Conservation (phyloP, 768 basidiomycete species). For the Boletus vinaceobasis region DNA sequence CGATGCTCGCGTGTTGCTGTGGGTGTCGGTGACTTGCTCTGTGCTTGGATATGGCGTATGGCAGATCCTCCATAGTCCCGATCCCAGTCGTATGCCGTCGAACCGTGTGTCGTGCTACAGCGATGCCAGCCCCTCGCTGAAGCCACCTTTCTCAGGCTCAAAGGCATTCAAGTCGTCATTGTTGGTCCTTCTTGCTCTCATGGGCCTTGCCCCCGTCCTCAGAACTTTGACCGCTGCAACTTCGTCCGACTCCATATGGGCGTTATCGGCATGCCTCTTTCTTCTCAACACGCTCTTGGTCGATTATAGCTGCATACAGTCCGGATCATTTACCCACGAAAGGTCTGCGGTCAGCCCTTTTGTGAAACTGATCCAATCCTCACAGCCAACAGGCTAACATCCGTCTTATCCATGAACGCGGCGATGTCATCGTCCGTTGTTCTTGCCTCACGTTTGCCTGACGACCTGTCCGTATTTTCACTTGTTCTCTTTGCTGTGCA, state of each 20-base stretch:
- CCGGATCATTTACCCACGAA: conserved; percentile 49
- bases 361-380: conserved; percentile 18
- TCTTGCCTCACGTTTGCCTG: conserved; percentile 81
- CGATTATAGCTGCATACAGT: conserved; percentile 64
- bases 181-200: conserved; percentile 82
- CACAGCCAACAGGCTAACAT: conserved; percentile 58
- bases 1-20: conserved; percentile 68
- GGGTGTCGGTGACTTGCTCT: conserved; percentile 59
- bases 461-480: conserved; percentile 84
- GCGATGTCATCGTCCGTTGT: conserved; percentile 92
- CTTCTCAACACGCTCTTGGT: conserved; percentile 77
- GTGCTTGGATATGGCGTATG: conserved; percentile 58
- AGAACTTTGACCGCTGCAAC: conserved; percentile 92
- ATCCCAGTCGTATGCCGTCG: conserved; percentile 23
- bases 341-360: conserved; percentile 42
- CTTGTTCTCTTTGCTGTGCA: conserved; percentile 83
- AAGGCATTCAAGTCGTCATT: conserved; percentile 78
- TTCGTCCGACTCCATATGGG: conserved; percentile 97
- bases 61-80: conserved; percentile 49
- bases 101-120: conserved; percentile 24
- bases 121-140: conserved; percentile 9
- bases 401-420: conserved; percentile 85
- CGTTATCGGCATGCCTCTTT: conserved; percentile 82
- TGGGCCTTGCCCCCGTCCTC: conserved; percentile 88
- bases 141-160: conserved; percentile 43